phyloP scores from a whole-genome alignment of 2,329 filamentous ascomycete genomes.

The Moelleriella libera region DNA sequence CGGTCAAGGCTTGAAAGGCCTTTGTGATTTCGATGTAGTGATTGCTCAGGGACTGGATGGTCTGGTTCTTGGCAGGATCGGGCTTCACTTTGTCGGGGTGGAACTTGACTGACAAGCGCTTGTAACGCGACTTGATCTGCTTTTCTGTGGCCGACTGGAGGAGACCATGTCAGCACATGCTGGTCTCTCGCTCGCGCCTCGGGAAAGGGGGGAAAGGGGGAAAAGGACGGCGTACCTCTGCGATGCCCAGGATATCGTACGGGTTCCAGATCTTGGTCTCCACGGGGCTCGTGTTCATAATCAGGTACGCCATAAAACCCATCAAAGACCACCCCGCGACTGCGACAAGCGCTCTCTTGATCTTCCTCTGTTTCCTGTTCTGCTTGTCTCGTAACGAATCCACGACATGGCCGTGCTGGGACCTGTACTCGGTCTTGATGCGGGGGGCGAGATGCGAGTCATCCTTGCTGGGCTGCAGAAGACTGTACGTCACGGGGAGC shows the following conservation, averaged over 20 bases:
- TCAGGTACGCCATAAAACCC: conserved; percentile 84
- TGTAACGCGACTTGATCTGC: conserved; percentile 85
- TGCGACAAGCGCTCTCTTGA: conserved; percentile 71
- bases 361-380: conserved; percentile 75
- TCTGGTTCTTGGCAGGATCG: conserved; percentile 79
- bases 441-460: conserved; percentile 69
- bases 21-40: conserved; percentile 92
- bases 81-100: conserved; percentile 89
- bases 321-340: conserved; percentile 70
- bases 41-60: conserved; percentile 68
- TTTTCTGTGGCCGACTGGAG: conserved; percentile 68
- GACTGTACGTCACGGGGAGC: conserved; percentile 75
- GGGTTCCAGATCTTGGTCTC: conserved; percentile 83
- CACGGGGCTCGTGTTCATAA: conserved; percentile 60
- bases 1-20: conserved; percentile 93
- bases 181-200: background rate
- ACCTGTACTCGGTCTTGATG: conserved; percentile 69
- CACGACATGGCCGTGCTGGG: conserved; percentile 72
- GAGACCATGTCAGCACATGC: background rate
- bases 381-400: conserved; percentile 71
- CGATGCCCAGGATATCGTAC: conserved; percentile 82
- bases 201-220: background rate
- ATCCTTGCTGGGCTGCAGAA: conserved; percentile 64
- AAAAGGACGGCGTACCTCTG: conserved; percentile 39
- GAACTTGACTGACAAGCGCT: conserved; percentile 67